These are phyloP conservation scores for Cairneyella variabilis DNA, from an alignment of 495 filamentous ascomycete genomes.

Conservation along the genomic window DNA sequence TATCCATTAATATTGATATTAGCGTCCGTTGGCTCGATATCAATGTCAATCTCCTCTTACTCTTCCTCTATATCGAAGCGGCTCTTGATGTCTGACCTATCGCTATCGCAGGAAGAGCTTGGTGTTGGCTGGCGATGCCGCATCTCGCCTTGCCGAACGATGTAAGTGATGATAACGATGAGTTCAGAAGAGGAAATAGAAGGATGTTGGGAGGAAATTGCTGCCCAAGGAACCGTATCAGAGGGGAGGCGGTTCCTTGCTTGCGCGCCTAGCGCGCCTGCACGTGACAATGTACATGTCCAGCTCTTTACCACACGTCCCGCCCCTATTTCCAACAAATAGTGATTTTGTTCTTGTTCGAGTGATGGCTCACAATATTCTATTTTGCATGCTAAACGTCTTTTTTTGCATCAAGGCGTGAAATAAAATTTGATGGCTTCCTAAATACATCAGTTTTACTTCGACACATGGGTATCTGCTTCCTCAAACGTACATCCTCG, in stretches of 20 bases:
- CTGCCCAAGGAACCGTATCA: conserved; percentile 13
- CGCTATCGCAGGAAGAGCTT: conserved; percentile 11
- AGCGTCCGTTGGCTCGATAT: conserved; percentile 11
- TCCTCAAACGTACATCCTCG: too few species aligned
- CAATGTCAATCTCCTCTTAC: conserved; percentile 9
- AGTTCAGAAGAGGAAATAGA: conserved; percentile 12
- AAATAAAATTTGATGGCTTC: too few species aligned
- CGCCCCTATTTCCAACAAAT: too few species aligned
- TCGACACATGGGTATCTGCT: too few species aligned
- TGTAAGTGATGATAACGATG: conserved; percentile 4
- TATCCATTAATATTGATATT: conserved; percentile 9
- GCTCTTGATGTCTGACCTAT: conserved; percentile 18
- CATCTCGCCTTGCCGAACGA: conserved; percentile 11
- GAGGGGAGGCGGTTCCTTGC: conserved; percentile 8
- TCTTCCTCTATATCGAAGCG: conserved; percentile 16
- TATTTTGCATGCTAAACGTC: too few species aligned
- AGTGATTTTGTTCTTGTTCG: too few species aligned
- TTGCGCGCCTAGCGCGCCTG: too few species aligned
- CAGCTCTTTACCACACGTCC: too few species aligned
- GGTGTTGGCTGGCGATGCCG: conserved; percentile 9
- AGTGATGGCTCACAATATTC: too few species aligned
- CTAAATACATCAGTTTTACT: too few species aligned
- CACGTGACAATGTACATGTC: too few species aligned
- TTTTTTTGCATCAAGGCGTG: too few species aligned
- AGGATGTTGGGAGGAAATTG: conserved; percentile 10